Base-by-base conservation (phyloP, 31 red algal species). In the Odonthalia washingtoniensis region DNA sequence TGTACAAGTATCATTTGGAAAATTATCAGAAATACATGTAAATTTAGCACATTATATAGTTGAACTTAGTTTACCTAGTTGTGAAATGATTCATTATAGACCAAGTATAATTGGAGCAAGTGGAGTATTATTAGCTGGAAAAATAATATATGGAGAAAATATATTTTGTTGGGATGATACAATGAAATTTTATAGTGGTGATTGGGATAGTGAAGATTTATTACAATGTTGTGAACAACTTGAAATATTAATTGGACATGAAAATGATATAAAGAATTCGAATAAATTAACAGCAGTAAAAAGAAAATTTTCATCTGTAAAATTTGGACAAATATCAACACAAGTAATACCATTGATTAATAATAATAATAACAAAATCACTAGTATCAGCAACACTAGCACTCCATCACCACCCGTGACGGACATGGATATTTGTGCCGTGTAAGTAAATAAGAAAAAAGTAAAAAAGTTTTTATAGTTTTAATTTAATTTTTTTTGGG, bases 211-310 rank as follows among this genome's bases (percentile, higher is more conserved):
- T 39, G 61, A 41, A 1, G 93, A 96, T 35, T 67, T 98, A 9
- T 60, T 40, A 34, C 84, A 82, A 9, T 94, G 91, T 70, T 46
- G 84, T 28, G 46, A 53, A 3, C 76, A 91, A 38, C 46, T 98
- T 72, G 12, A 65, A 26, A 77, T 78, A 33, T 67, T 90, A 62
- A 67, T 95, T 61, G 67, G 81, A 49, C 66, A 89, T 61, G 91
- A 93, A 52, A 62, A 74, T n/a, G 89, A 96, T 57, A 46, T 36
- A 17, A 52, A 35, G 38, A 78, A 78, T 16, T 78, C 83, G 32
- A 87, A 78, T 79, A 97, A 92, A 46, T 87, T 95, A 17, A 98
- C 96, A 63, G 96, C 96, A 37, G 91, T 98, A 31, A 95, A 93
- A 70, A 57, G 96, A 27, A 95, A 95, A 79, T 98, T 96, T 86